Conservation (phyloP, 768 basidiomycete species). For the Russula lepida region DNA sequence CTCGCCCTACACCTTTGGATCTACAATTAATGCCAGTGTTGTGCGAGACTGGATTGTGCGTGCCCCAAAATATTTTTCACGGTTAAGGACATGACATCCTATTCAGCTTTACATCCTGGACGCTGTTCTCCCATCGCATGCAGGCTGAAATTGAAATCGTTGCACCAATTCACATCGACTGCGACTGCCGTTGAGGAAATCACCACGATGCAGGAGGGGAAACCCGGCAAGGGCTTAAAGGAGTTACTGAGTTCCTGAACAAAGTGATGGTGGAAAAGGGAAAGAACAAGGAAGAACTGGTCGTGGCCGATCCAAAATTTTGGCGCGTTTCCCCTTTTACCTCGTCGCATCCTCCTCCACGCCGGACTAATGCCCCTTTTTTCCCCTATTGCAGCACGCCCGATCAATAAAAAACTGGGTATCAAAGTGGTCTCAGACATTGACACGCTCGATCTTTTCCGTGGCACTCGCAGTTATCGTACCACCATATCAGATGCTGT, state of each 20-base stretch:
- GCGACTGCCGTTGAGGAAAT: constrained; percentile 96
- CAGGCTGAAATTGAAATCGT: constrained; percentile 88
- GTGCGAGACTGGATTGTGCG: constrained; percentile 93
- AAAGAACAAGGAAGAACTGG: constrained; percentile 75
- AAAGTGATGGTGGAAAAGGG: constrained; percentile 83
- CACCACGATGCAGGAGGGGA: constrained; percentile 84
- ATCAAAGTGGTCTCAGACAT: constrained; percentile 74
- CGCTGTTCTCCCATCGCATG: neutral
- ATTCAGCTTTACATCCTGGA: neutral
- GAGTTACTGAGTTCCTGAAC: constrained; percentile 88
- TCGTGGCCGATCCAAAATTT: constrained; percentile 88
- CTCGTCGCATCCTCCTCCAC: neutral
- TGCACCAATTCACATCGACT: constrained; percentile 95
- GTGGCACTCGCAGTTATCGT: constrained; percentile 90
- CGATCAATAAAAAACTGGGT: constrained; percentile 89
- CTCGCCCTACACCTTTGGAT: too few relatives aligned
- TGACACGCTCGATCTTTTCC: constrained; percentile 72
- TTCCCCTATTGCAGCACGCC: constrained; percentile 27
- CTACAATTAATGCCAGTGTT: constrained; percentile 99
- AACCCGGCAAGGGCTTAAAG: constrained; percentile 87
- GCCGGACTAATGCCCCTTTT: neutral
- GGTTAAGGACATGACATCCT: neutral
- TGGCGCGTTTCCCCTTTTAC: constrained; percentile 41
- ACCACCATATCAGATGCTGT: neutral
- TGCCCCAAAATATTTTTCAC: constrained; percentile 13